A percentile compares a stretch with the other conserved stretches of the same genome.
Conservation (phyloP, 352 stramenopile genomes). For the Phytophthora crassamura region DNA sequence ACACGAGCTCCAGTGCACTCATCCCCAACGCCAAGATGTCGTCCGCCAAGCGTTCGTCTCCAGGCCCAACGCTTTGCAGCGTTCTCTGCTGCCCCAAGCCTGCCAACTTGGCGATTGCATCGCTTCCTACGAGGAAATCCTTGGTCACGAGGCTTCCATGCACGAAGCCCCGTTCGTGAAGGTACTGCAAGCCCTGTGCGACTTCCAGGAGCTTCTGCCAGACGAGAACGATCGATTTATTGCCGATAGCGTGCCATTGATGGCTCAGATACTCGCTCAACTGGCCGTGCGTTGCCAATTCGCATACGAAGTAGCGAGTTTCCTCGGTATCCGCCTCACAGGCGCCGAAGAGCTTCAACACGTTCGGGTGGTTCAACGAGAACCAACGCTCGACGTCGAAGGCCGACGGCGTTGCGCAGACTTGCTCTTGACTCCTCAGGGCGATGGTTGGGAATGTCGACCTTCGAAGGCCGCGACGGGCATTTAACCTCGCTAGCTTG, state of each 20-base stretch:
- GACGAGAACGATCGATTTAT: neutral
- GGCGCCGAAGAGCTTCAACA: constrained; percentile 33
- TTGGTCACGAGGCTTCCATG: constrained; percentile 28
- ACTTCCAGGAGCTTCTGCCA: constrained; percentile 40
- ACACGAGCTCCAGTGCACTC: constrained; percentile 23
- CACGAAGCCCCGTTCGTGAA: constrained; percentile 27
- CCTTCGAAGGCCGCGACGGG: too few species aligned
- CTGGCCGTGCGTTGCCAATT: constrained; percentile 25
- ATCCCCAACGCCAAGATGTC: constrained; percentile 24
- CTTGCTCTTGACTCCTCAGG: too few species aligned
- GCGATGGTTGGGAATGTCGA: too few species aligned
- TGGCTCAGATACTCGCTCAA: constrained; percentile 24
- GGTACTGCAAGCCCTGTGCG: constrained; percentile 29
- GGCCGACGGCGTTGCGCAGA: too few species aligned
- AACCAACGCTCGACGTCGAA: constrained; percentile 20
- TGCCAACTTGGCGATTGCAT: constrained; percentile 19
- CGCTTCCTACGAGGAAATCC: constrained; percentile 29
- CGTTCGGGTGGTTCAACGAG: too few species aligned
- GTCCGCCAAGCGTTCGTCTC: constrained; percentile 2
- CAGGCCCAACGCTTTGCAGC: neutral
- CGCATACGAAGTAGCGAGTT: constrained; percentile 32
- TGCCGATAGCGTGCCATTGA: neutral
- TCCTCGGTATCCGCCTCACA: constrained; percentile 7
- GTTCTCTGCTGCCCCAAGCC: constrained; percentile 8
- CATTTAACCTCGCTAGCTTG: too few species aligned